Base-by-base conservation (phyloP, 192 early-diverging fungal genomes). In the Linderina pennispora region DNA sequence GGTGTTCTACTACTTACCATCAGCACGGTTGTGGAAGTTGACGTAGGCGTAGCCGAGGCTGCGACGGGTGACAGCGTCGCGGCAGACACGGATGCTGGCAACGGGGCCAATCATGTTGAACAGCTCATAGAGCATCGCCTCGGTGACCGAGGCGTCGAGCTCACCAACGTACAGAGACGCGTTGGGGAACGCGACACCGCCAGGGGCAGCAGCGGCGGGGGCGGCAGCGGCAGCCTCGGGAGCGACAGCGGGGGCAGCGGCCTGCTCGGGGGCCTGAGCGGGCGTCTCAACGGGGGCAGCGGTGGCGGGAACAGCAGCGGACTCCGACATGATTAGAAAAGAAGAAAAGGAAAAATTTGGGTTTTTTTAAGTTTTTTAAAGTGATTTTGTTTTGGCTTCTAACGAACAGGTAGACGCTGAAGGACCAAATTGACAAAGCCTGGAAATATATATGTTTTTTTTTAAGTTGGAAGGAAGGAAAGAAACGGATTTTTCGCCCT, bases 41-140 rank as follows among this genome's bases (percentile, higher is more conserved):
- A 98, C 93, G 77, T 98, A 98, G 45, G 89, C 92, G 69, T 98
- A 98, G 40, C 96, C 93, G 52, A 98, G 77, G 51, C 84, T 88
- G 67, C 91, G 88, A 43, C 96, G 85, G 53, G 96, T 98, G 45
- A 97, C 89, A 37, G 91, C 87, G 72, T 98, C 96, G 63, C 96
- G 80, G 75, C 96, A 98, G 34, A 98, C 93, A 75, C 96, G 90
- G 61, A 98, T 97, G 50, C 85, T 89, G 40, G 93, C 88, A 60
- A 98, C 94, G 23, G 92, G 90, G 32, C 93, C 93, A 50, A 92
- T 65, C 68, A 86, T 81, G 78, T 90, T 92, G 79, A 98, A 98
- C 71, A 96, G 84, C 65, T 98, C 96, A 50, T 91, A 98, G 40
- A 98, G 77, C 77, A 90, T 86, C 34, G 96, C 92, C 77, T 98